Base-by-base conservation (phyloP, 2,329 filamentous ascomycete species). In the Monosporascus sp. region DNA sequence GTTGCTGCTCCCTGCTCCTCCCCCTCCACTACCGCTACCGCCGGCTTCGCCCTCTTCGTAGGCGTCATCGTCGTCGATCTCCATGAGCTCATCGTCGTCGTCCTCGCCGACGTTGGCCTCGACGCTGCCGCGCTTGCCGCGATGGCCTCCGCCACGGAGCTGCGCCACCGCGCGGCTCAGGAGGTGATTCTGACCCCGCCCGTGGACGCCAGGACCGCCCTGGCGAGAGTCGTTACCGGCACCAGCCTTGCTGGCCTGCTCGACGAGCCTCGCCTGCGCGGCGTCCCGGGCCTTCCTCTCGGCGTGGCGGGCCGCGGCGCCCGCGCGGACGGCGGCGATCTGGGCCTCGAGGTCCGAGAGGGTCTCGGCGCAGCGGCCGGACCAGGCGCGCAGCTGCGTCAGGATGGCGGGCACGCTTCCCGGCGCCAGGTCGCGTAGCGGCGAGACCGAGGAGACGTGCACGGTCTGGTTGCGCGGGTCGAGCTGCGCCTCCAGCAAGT, bases 371-470 rank as follows among this genome's bases (percentile, higher is more conserved):
- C 93, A 97, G 54, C 91, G 85, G n/a, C 72, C 75, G 50, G 87
- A 85, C 93, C 93, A 99, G 52, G 80, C 79, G 31, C 79, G 77
- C 11, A 99, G 80, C 14, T 85, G 82, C 3, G 73, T 69, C 27
- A 91, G 80, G 74, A 97, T 86, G 1, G 74, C 71, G 0, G 85
- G 82, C 14, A 96, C 80, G 52, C 86, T 83, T 53, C 84, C 83
- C 0, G 91, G 91, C 1, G 84, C 81, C 1, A 96, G 82, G 69
- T 99, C 94, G 20, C 94, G 91, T 2, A 97, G 82, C 0, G 94
- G 88, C 0, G 92, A 85, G 34, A 97, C 85, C 56, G 88, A 87
- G 49, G 86, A 87, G 51, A 97, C 85, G 66, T 87, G 83, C 22
- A 97, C 87, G 56, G 82, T 80, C 36, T 87, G 83, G 52, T 86